These are phyloP conservation scores for Nicotiana paniculata DNA, from an alignment of 257 asterid species.

Conservation along the genomic window DNA sequence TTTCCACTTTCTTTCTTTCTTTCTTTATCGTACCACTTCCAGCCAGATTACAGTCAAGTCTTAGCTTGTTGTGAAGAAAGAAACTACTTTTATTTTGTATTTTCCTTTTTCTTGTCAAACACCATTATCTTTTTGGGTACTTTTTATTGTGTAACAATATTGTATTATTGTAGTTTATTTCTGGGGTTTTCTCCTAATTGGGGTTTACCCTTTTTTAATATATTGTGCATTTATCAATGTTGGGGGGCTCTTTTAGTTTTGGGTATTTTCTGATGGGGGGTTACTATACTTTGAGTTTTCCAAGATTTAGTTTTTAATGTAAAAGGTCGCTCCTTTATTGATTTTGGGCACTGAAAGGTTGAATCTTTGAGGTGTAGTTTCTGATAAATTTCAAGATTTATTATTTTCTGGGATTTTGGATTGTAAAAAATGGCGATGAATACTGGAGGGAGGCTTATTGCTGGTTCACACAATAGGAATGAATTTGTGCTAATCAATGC, in stretches of 20 bases:
- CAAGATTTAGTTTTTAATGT: conserved; percentile 33
- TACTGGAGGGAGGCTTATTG: conserved; percentile 76
- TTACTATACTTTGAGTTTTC: conserved; percentile 14
- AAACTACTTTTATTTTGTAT: no score
- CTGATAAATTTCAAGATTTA: conserved; percentile 26
- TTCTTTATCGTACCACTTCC: conserved; percentile 21
- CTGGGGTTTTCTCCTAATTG: not conserved
- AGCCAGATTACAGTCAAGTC: conserved; percentile 46
- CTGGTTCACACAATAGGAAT: conserved; percentile 85
- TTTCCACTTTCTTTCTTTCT: not conserved
- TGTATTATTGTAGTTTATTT: not conserved
- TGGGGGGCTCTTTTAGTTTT: conserved; percentile 19
- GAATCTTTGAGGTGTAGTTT: conserved; percentile 33
- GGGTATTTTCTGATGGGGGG: conserved; percentile 39
- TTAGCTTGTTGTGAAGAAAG: conserved; percentile 32
- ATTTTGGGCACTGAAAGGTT: conserved; percentile 26
- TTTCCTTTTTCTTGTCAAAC: not conserved
- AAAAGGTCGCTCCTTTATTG: conserved; percentile 20
- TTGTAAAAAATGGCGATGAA: conserved; percentile 48
- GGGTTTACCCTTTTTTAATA: conserved; percentile 25
- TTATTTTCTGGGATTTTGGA: conserved; percentile 6
- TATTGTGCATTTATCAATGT: conserved; percentile 31
- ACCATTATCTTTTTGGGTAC: conserved; percentile 20
- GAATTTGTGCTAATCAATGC: conserved; percentile 75
- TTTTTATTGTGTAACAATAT: conserved; percentile 18